Evolutionary conservation across 2,329 filamentous ascomycete genomes (phyloP), one percentile per base, ranked within the genome.

Genomic region (Neonectria neomacrospora): DNA sequence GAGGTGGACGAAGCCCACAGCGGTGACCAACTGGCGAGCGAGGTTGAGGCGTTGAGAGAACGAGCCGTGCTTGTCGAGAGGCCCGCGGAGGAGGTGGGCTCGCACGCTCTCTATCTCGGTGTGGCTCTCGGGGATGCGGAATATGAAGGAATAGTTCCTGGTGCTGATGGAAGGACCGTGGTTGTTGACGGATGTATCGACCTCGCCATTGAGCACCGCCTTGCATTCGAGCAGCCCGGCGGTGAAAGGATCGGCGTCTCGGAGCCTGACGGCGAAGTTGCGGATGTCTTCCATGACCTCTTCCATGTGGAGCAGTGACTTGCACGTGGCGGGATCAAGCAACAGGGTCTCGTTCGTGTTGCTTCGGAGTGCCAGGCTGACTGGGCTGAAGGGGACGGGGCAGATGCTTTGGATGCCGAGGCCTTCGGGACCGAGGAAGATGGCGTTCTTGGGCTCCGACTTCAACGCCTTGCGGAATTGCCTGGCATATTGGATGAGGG

Each of bases 1-100:
- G 0, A 75, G 74, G 59, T 84, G 84, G 1, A 74, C 56, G 32
- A 63, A 73, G 11, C 48, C 54, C 5, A 72, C 75, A 0, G 80
- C 70, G 14, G 65, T 69, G 11, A 77, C 77, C 0, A 83, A 58
- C 34, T 76, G 26, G 5, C 28, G 26, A 10, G 45, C 45, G 23
- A 48, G 30, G 2, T 23, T 41, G 23, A 66, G 53, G 4, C 59
- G 59, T 28, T 22, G 51, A 41, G 34, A 50, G n/a, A 42, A 62
- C 45, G 12, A 57, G 12, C n/a, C n/a, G 34, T n/a, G 30, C 10
- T 39, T 44, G 2, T 12, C 51, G 23, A 20, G 54, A 41, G 28
- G 26, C 20, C 37, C 37, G 9, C n/a, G 7, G n/a, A 41, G 37
- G 37, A 41, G 37, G 11, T 11, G 37, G 9, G 16, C n/a, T 11